Evolutionary conservation across 306 rosid species (phyloP).

Genomic region (Abrus pulchellus): DNA sequence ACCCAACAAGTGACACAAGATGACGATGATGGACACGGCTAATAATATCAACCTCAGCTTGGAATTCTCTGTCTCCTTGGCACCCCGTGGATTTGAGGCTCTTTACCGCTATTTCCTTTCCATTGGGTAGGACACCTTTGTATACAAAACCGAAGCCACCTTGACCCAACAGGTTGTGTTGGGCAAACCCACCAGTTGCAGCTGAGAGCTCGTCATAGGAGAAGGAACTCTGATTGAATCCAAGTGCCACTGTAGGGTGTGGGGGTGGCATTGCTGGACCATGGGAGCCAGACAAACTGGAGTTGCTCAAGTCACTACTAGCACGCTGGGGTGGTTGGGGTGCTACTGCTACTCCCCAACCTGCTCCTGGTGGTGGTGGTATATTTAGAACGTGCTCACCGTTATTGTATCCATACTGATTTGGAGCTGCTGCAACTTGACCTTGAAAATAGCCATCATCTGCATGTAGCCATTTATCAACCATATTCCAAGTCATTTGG

Average conservation of each 20-base stretch:
- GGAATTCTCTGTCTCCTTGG: conserved; percentile 83
- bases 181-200: conserved; percentile 72
- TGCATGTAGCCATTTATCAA: neutral
- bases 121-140: conserved; percentile 86
- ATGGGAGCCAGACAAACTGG: conserved; percentile 65
- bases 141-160: conserved; percentile 92
- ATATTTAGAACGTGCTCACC: conserved; percentile 52
- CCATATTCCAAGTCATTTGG: too few relatives aligned
- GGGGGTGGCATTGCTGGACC: conserved; percentile 78
- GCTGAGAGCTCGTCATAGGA: conserved; percentile 66
- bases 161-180: conserved; percentile 67
- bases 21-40: conserved; percentile 97
- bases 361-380: conserved; percentile 43
- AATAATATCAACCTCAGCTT: conserved; percentile 83
- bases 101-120: conserved; percentile 89
- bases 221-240: conserved; percentile 78
- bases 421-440: neutral
- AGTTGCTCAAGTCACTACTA: conserved; percentile 58
- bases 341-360: conserved; percentile 46
- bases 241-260: conserved; percentile 74
- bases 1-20: conserved; percentile 90
- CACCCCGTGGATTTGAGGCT: conserved; percentile 72
- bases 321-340: conserved; percentile 11
- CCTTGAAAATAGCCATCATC: conserved; percentile 34
- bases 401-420: conserved; percentile 24